A percentile compares a stretch with the other conserved stretches of the same genome.
Evolutionary conservation across 768 basidiomycete species (phyloP).

Genomic region (Russula lepida): DNA sequence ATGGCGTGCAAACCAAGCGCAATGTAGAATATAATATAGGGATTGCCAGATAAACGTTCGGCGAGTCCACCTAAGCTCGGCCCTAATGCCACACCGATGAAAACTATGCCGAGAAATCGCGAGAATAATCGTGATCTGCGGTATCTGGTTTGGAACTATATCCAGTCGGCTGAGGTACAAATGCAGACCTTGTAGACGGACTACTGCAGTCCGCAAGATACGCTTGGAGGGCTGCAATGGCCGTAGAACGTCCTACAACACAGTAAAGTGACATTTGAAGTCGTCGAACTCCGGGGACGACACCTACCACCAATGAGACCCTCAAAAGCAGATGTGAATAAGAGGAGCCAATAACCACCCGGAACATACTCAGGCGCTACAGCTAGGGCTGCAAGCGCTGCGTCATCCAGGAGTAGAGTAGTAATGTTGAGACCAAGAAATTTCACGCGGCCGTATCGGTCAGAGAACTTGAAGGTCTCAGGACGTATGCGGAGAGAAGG

Average conservation of each 20-base stretch:
- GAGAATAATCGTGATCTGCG: constrained; percentile 59
- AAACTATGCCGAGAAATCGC: constrained; percentile 55
- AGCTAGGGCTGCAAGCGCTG: constrained; percentile 59
- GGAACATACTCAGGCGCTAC: constrained; percentile 52
- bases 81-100: constrained; percentile 68
- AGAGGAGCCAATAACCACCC: constrained; percentile 74
- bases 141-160: not conserved
- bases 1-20: constrained; percentile 42
- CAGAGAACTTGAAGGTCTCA: constrained; percentile 48
- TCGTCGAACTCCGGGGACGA: not conserved
- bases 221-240: constrained; percentile 46
- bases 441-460: constrained; percentile 62
- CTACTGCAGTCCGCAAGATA: constrained; percentile 64
- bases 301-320: constrained; percentile 63
- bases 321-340: constrained; percentile 57
- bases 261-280: not conserved
- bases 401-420: constrained; percentile 55
- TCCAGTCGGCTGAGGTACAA: not conserved
- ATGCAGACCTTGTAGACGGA: constrained; percentile 29
- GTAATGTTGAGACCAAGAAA: constrained; percentile 54
- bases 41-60: constrained; percentile 45
- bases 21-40: constrained; percentile 66
- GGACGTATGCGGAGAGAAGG: not conserved
- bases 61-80: constrained; percentile 64
- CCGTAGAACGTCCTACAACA: constrained; percentile 37